Evolutionary conservation across 2,329 filamentous ascomycete species (phyloP), one percentile per base, ranked within the genome.

Genomic region (Monosporascus sp.): DNA sequence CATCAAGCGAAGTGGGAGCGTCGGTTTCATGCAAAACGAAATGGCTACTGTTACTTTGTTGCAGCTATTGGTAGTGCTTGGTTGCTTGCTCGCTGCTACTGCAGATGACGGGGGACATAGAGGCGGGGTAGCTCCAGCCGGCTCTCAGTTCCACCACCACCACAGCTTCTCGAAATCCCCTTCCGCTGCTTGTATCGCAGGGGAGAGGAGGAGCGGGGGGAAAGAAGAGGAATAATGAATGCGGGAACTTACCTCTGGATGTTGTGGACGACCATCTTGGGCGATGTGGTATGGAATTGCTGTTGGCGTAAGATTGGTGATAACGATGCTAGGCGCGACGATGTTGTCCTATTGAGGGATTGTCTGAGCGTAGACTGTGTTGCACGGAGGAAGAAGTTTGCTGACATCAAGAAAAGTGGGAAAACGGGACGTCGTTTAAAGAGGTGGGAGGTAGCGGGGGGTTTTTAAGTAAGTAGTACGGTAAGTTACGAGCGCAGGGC

Each of bases 191-290:
- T 20, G 4, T 41, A 20, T 20, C 17, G 4, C 38, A 11, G 18
- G 38, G 17, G 38, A 41, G 41, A 36, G 47, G 25, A 48, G 56
- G 56, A 54, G 51, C n/a, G 39, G 7, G 14, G 14, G 47, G 17
- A 15, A 18, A 24, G 36, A 14, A n/a, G 42, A 22, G 20, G 25
- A 34, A 41, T 25, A 20, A 41, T 34, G 22, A 18, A 27, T 31
- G 25, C 34, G 31, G 27, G 24, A 36, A 67, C 71, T 62, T 60
- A 74, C 72, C 62, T 66, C 44, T 60, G 53, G 54, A 74, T 58
- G 62, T 68, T 70, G 67, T 74, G 70, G 61, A 75, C 67, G 59
- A 67, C 68, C 73, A 75, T 75, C 54, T 67, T 74, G 69, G 71
- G 66, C 55, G 56, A 60, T n/a, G 66, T 69, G 41, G 68, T 65